A percentile compares a stretch with the other conserved stretches of the same genome.
These are phyloP conservation scores for Oryza meridionalis DNA, from an alignment of 176 grass and related monocot genomes.

Conservation along the genomic window DNA sequence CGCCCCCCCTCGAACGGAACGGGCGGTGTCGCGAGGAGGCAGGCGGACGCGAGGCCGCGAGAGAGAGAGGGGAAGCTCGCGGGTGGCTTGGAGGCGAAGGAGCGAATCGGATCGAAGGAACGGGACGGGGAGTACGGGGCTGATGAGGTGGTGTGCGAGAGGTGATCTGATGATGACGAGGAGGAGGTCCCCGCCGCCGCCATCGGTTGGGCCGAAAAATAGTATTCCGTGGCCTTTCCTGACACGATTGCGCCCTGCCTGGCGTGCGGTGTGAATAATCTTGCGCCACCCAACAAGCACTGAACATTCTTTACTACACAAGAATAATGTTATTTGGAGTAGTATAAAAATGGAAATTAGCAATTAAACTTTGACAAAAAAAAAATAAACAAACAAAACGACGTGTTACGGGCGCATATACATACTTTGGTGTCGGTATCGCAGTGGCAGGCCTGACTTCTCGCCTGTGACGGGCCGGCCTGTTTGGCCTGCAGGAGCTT, in stretches of 20 bases:
- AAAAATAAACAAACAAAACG: too few species aligned
- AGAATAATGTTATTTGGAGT: too few species aligned
- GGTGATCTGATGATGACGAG: not conserved
- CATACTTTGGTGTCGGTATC: too few species aligned
- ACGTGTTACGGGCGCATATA: too few species aligned
- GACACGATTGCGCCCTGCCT: not conserved
- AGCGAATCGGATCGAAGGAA: not conserved
- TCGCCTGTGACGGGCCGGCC: too few species aligned
- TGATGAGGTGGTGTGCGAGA: not conserved
- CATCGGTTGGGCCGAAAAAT: not conserved
- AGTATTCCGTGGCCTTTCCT: not conserved
- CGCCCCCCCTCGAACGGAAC: not conserved
- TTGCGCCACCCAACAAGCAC: too few species aligned
- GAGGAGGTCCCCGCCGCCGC: too few species aligned
- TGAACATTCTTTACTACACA: not conserved
- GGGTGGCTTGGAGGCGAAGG: not conserved
- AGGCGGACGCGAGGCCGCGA: conserved; percentile 18
- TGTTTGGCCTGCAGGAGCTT: too few species aligned
- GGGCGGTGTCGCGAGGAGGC: conserved; percentile 8
- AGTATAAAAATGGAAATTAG: too few species aligned
- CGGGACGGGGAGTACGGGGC: too few species aligned
- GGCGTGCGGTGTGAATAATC: not conserved
- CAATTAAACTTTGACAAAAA: too few species aligned
- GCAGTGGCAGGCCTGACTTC: too few species aligned
- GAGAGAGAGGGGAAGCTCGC: not conserved